Evolutionary conservation across 2,329 filamentous ascomycete genomes (phyloP), one percentile per base, ranked within the genome.

Genomic region (Alternaria rosae): DNA sequence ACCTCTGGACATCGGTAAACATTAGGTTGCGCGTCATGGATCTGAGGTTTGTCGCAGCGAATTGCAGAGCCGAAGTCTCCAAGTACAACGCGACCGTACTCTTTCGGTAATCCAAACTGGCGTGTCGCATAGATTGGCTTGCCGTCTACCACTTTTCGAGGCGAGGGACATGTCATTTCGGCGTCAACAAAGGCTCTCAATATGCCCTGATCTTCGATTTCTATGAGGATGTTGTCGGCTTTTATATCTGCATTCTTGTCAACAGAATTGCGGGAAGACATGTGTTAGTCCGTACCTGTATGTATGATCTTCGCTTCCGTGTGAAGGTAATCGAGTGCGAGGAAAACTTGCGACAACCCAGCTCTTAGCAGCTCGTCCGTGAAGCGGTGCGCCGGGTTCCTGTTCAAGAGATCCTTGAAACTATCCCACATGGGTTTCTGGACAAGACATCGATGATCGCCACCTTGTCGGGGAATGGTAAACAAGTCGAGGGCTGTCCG

Each of bases 241-340:
- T 83, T 83, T 59, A 84, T 81, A 48, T 84, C 81, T 79, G 62
- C 52, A 50, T 55, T 54, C 30, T 50, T 48, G 42, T 54, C 9
- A 45, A 55, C 15, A 57, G 28, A 12, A 52, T 43, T 9, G 20
- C 28, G 44, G 51, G 25, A 45, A 57, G 17, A 45, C 13, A 30
- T 57, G 12, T 23, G 13, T 54, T 44, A 42, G 23, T 20, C 20
- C 28, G 32, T 72, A 82, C 80, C 81, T 52, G 80, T 84, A 67
- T 85, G 82, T 21, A 83, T 75, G 59, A 85, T 68, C 35, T 79
- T 78, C 70, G 78, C 80, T 65, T 83, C 78, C 5, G 73, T 76
- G 64, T 84, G 82, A 41, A 84, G 65, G 47, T 69, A 70, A 43
- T 84, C 80, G 5, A 84, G 76, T 17, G 80, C 82, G 38, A 76